Evolutionary conservation across 352 stramenopile species (phyloP).

Genomic region (Phytophthora idaei): DNA sequence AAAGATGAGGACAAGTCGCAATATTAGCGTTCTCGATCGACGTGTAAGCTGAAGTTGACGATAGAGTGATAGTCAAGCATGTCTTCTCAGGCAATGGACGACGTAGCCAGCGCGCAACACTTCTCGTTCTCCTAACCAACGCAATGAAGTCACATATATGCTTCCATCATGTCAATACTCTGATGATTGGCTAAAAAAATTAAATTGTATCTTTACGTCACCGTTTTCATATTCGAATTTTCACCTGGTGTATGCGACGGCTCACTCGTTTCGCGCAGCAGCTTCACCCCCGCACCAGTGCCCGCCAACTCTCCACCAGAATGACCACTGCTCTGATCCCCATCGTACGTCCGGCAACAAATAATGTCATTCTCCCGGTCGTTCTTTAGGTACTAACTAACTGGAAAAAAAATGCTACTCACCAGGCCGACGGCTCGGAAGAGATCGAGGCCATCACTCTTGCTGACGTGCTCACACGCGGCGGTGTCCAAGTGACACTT

Average conservation of each 20-base stretch:
- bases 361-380: background rate
- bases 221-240: slow-evolving; percentile 9
- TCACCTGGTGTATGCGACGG: slow-evolving; percentile 16
- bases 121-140: too few species aligned
- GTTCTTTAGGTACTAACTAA: background rate
- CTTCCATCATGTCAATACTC: background rate
- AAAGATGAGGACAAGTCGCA: too few species aligned
- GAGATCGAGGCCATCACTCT: slow-evolving; percentile 85
- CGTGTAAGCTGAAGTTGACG: too few species aligned
- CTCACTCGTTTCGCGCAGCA: slow-evolving; percentile 3
- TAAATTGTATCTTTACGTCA: slow-evolving; percentile 15
- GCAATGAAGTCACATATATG: background rate
- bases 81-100: too few species aligned
- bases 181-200: slow-evolving; percentile 7
- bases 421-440: slow-evolving; percentile 78
- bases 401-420: background rate
- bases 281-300: slow-evolving; percentile 1
- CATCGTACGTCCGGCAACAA: slow-evolving; percentile 25
- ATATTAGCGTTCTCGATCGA: too few species aligned
- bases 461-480: slow-evolving; percentile 73
- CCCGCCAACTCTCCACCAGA: slow-evolving; percentile 15
- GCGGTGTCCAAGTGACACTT: slow-evolving; percentile 69
- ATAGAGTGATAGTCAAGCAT: too few species aligned
- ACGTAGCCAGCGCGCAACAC: too few species aligned
- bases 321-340: slow-evolving; percentile 46